Base-by-base conservation (phyloP, 768 basidiomycete genomes). In the Brasilioporus rufonigricans region DNA sequence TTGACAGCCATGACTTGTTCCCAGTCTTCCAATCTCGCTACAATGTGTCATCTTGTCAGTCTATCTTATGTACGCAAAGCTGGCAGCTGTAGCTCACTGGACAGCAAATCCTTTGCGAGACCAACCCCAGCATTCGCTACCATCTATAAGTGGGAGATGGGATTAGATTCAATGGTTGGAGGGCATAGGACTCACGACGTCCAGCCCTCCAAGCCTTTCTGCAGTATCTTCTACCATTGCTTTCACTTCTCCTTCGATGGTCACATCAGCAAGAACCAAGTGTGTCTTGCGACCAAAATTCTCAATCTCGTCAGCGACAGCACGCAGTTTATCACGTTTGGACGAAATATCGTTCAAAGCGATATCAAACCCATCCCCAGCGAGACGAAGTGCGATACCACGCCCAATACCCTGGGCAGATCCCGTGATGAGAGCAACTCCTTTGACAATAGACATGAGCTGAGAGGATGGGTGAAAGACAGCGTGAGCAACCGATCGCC, bases 1-100 rank as follows among this genome's bases (percentile, higher is more conserved):
- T 87, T 87, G 60, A 86, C 70, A 5, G 74, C 70, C 56, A 79
- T 69, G 8, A 70, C 38, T 62, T 61, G 67, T 61, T 84, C 74
- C 74, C 71, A 78, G 0, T 74, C 67, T 10, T 75, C 68, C 1
- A 70, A 44, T 4, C 65, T 61, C 5, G 72, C 80, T 71, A 32
- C 6, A 44, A n/a, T 14, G 6, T 29, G 27, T 29, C 27, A 44
- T 29, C 5, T 7, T 23, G 11, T 56, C 26, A 43, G 32, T 26
- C 19, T 7, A 19, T 29, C 5, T 9, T 9, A 14, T 1, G 2
- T 3, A 26, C 26, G 35, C n/a, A 43, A 23, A 23, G 10, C 7
- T 19, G 14, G 11, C 1, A 1, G 39, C 13, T 24, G n/a, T 26
- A 1, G 35, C 50, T 52, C 39, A 62, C 62, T 56, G 21, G 52